Percentiles rank a stretch among this genome's conserved stretches.
Evolutionary conservation across 192 early-diverging fungal species (phyloP).

Genomic region (Gaertneriomyces sp.): DNA sequence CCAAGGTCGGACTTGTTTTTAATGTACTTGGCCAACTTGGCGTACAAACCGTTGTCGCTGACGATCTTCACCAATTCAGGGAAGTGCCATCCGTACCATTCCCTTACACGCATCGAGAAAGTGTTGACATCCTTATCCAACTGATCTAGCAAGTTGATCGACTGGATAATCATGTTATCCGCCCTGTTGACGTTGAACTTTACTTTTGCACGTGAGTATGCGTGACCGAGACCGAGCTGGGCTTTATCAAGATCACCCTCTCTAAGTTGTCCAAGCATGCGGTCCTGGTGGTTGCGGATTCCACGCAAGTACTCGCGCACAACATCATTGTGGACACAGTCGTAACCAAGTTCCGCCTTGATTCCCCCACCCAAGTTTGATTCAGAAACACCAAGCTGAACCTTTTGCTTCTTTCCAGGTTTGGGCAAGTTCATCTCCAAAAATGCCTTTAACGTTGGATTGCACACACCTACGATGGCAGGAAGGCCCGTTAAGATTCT

Average conservation of each 20-base stretch:
- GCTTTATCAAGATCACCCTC: conserved; percentile 87
- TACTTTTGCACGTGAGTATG: conserved; percentile 97
- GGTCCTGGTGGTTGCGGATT: conserved; percentile 85
- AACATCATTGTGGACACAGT: conserved; percentile 76
- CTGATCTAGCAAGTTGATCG: conserved; percentile 86
- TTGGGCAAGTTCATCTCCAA: conserved; percentile 92
- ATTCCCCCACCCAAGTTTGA: conserved; percentile 77
- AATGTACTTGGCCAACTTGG: conserved; percentile 84
- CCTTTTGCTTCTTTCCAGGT: conserved; percentile 65
- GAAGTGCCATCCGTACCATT: conserved; percentile 99
- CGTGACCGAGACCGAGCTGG: conserved; percentile 96
- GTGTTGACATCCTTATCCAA: conserved; percentile 99
- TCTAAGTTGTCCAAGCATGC: conserved; percentile 85
- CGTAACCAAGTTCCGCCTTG: conserved; percentile 70
- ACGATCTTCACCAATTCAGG: conserved; percentile 97
- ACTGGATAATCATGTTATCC: conserved; percentile 90
- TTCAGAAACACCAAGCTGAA: conserved; percentile 82
- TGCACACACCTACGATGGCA: conserved; percentile 67
- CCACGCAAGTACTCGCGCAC: conserved; percentile 91
- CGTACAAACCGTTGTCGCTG: conserved; percentile 87
- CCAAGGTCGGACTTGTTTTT: conserved; percentile 87
- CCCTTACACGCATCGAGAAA: conserved; percentile 87
- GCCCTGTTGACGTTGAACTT: conserved; percentile 99
- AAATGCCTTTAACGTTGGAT: conserved; percentile 84
- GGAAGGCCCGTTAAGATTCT: not conserved